These are phyloP conservation scores for Rhododendron ferrugineum DNA, from an alignment of 148 eudicot species.

Conservation along the genomic window DNA sequence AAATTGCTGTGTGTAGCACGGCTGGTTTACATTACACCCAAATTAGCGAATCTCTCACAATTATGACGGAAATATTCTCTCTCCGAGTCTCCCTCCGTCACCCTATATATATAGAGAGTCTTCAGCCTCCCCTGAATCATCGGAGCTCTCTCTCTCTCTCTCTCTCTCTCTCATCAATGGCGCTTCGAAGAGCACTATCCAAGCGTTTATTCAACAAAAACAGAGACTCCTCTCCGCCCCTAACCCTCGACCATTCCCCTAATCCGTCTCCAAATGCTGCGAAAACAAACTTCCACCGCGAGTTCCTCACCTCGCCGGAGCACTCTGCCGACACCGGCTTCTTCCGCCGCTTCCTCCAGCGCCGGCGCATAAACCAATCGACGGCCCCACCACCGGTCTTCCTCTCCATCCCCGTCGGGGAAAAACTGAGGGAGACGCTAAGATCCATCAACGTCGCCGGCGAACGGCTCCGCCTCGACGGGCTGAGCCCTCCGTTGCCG, in stretches of 20 bases:
- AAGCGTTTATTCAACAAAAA: slow-evolving; percentile 29
- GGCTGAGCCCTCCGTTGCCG: slow-evolving; percentile 17
- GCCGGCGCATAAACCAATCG: slow-evolving; percentile 29
- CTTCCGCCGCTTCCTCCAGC: slow-evolving; percentile 44
- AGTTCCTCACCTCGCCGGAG: slow-evolving; percentile 26
- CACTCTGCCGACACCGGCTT: slow-evolving; percentile 23
- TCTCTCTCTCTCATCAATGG: slow-evolving; percentile 30
- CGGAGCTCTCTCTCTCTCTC: slow-evolving; percentile 3
- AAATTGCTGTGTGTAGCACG: no score
- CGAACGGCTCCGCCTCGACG: slow-evolving; percentile 26
- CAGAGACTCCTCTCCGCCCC: background rate
- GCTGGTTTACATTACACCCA: background rate
- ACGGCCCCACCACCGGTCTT: slow-evolving; percentile 22
- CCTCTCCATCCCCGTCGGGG: slow-evolving; percentile 51
- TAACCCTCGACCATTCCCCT: background rate
- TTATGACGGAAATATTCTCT: background rate
- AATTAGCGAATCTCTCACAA: background rate
- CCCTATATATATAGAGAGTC: background rate
- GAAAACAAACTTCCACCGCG: slow-evolving; percentile 21
- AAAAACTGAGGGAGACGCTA: slow-evolving; percentile 38
- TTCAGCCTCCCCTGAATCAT: background rate
- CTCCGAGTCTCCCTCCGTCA: background rate
- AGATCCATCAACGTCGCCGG: slow-evolving; percentile 17
- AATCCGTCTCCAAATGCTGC: slow-evolving; percentile 15
- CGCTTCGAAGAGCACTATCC: slow-evolving; percentile 36